Evolutionary conservation across 1,139 yeast species (phyloP), one percentile per base, ranked within the genome.

Genomic region (Sugiyamaella xylanicola): DNA sequence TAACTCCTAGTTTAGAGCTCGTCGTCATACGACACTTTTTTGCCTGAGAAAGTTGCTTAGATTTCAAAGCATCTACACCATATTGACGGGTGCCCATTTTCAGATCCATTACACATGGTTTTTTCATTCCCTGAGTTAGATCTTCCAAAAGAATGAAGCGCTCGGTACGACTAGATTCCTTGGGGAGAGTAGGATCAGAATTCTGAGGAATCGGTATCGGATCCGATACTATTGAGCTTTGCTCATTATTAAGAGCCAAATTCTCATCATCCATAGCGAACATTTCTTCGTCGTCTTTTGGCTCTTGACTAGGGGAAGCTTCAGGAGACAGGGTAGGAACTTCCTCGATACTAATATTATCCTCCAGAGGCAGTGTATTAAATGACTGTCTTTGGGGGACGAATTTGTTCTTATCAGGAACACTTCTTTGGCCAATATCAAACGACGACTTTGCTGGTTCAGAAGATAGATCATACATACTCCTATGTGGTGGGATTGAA

Each of bases 71-170:
- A 63, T 90, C 96, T 15, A 92, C 86, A n/a, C 99, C 99, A 65
- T 93, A 93, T 71, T 95, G 99, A 54, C 99, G 79, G 0, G 99
- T 92, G 1, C 99, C 99, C 98, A 95, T 93, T 69, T 95, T 95
- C 63, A 95, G 77, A 72, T 95, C 99, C 57, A 95, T 75, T 1
- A 93, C 98, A 69, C 97, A 91, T 0, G 99, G 98, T 59, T 80
- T 81, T 35, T 73, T 76, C 85, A 93, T 83, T 35, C 90, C 89
- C 52, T 85, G 80, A 0, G 98, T 92, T 54, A 95, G 74, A 72
- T 95, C 99, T 68, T 95, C 99, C 54, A 92, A 76, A n/a, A 95
- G 74, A 40, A 95, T 87, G 67, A 91, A 91, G 62, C 95, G 77
- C 69, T 88, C 95, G 50, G 86, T 84, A 53, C 86, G 68, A 2